Percentiles rank a stretch among this genome's conserved stretches.
Evolutionary conservation across 495 filamentous ascomycete genomes (phyloP).

Genomic region (Podospora sp.): DNA sequence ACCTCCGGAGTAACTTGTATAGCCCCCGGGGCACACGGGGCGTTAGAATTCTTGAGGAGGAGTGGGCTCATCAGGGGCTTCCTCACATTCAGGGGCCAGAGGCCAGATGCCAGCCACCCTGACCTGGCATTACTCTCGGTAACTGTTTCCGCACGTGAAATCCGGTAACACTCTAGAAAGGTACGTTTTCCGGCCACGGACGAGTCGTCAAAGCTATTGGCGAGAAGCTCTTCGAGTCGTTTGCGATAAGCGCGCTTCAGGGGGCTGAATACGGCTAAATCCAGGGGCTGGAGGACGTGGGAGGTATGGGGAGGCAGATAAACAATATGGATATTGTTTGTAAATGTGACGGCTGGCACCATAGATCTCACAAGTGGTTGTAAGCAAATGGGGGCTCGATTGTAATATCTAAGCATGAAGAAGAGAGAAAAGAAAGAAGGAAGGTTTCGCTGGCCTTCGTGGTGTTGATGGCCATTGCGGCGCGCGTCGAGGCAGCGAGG

Average conservation of each 20-base stretch:
- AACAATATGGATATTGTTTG: conserved; percentile 18
- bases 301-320: conserved; percentile 14
- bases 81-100: neutral
- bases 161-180: neutral
- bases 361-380: too few relatives aligned
- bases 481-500: too few relatives aligned
- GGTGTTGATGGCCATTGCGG: too few relatives aligned
- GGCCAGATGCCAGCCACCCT: neutral
- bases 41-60: too few relatives aligned
- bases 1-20: neutral
- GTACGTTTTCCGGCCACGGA: neutral
- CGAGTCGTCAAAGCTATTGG: neutral
- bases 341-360: too few relatives aligned
- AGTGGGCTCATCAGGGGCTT: too few relatives aligned
- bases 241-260: neutral
- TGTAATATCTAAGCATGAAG: too few relatives aligned
- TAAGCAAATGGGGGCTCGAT: too few relatives aligned
- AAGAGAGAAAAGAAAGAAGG: too few relatives aligned
- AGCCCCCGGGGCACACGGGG: too few relatives aligned
- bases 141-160: neutral
- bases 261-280: conserved; percentile 6
- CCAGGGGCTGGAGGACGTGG: conserved; percentile 31
- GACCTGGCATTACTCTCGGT: neutral
- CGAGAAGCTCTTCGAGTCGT: neutral
- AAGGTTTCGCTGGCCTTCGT: too few relatives aligned